Base-by-base conservation (phyloP, 352 stramenopile species). In the Phytopythium helicoides region DNA sequence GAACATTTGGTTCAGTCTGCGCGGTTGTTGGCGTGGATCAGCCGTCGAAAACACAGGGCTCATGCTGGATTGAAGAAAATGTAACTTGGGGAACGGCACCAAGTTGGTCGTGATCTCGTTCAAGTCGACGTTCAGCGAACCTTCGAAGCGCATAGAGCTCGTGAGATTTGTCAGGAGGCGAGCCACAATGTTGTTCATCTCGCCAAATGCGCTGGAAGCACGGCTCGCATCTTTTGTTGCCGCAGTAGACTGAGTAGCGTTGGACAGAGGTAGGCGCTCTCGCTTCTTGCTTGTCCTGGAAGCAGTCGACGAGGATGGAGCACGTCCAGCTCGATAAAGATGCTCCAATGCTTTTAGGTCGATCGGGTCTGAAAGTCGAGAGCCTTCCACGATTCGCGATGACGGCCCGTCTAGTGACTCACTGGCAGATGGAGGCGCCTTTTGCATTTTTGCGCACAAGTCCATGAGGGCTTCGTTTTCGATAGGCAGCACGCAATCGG, bases 71-170 rank as follows among this genome's bases (percentile, higher is more conserved):
- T 99, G 79, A 66, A 99, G 89, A 71, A 99, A 99, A 66, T 99
- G 96, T 49, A 99, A 97, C 56, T 97, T 96, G 21, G 97, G 97
- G 68, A 98, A 99, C 31, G 97, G 97, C 36, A 99, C 97, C 68
- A 99, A 83, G 78, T 99, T 99, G 58, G 96, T 99, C 68, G 98
- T 97, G 82, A 99, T 99, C 77, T 99, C 96, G 57, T 96, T 99
- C 51, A 99, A 78, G 85, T 99, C 97, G 42, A 99, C 95, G 70
- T 99, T 99, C 42, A 99, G 71, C 25, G 93, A 94, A 46, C 97
- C 97, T 71, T 99, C 92, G 70, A 99, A 99, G 58, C 97, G 95
- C 68, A 99, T 97, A 10, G 93, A 99, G 49, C 96, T 97, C n/a
- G 97, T 99, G 47, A 99, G 69, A n/a, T 97, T 98, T 26, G 92